These are phyloP conservation scores for Asterochloris erici DNA, from an alignment of 139 green algal species.

Conservation along the genomic window DNA sequence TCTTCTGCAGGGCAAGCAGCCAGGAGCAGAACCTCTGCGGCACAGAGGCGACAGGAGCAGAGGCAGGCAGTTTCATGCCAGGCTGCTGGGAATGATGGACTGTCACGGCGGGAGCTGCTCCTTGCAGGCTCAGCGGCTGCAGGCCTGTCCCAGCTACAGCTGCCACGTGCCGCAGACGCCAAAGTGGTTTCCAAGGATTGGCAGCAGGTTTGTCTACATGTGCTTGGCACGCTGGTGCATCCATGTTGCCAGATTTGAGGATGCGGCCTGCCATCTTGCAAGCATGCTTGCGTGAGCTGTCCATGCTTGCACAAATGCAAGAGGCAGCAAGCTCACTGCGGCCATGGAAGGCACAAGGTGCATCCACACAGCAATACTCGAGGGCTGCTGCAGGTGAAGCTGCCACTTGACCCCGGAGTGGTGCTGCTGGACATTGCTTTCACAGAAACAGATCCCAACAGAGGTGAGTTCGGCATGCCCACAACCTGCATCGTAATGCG, in stretches of 20 bases:
- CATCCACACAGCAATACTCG: neutral
- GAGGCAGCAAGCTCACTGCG: too few species aligned
- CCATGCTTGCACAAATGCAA: neutral
- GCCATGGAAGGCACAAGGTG: too few species aligned
- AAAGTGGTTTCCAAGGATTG: conserved; percentile 12
- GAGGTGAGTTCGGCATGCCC: conserved; percentile 52
- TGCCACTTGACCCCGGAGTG: conserved; percentile 87
- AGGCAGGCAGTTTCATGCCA: too few species aligned
- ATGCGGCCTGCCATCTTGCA: neutral
- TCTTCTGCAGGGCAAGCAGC: too few species aligned
- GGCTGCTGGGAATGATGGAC: too few species aligned
- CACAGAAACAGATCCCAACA: conserved; percentile 78
- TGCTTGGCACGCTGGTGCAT: neutral
- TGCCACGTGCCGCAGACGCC: neutral
- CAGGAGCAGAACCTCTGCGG: too few species aligned
- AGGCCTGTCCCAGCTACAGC: neutral
- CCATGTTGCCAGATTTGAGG: neutral
- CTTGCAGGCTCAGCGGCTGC: too few species aligned
- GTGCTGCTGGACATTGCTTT: conserved; percentile 97
- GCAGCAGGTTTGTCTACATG: neutral
- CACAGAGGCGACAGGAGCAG: too few species aligned
- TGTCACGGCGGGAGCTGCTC: too few species aligned
- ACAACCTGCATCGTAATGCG: neutral
- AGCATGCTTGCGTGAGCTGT: neutral
- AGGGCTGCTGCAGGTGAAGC: conserved; percentile 38